phyloP scores from a whole-genome alignment of 1,284 basidiomycete species.

The Cryptococcus deneoformans region DNA sequence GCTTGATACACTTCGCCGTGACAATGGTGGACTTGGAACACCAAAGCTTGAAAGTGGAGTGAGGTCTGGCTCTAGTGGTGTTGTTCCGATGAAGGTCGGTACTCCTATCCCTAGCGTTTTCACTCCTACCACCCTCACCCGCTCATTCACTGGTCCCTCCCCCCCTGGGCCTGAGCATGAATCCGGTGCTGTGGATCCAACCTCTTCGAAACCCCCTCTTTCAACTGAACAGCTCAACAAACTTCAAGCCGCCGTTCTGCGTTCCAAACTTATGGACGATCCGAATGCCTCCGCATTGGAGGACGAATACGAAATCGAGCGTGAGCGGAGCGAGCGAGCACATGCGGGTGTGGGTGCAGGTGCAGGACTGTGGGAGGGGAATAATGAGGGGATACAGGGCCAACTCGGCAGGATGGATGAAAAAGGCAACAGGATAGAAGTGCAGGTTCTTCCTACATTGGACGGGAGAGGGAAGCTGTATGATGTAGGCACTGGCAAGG shows the following conservation, averaged over 20 bases:
- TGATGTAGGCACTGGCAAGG: constrained; percentile 70
- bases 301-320: constrained; percentile 71
- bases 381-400: constrained; percentile 22
- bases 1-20: constrained; percentile 37
- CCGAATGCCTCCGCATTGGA: constrained; percentile 73
- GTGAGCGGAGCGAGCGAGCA: constrained; percentile 52
- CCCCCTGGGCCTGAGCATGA: neutral
- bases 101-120: constrained; percentile 88
- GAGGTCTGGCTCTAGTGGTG: constrained; percentile 1
- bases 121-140: constrained; percentile 60
- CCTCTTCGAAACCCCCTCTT: constrained; percentile 36
- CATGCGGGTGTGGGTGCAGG: constrained; percentile 35
- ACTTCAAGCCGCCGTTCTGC: constrained; percentile 86
- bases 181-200: constrained; percentile 16
- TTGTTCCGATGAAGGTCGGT: constrained; percentile 26
- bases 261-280: constrained; percentile 77
- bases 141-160: constrained; percentile 28
- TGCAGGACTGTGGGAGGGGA: constrained; percentile 44
- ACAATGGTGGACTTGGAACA: constrained; percentile 19
- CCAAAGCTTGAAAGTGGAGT: neutral
- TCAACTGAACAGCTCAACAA: constrained; percentile 70
- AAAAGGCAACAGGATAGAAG: constrained; percentile 48
- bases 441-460: constrained; percentile 86
- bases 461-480: constrained; percentile 84
- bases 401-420: constrained; percentile 29